phyloP scores from a whole-genome alignment of 495 filamentous ascomycete genomes.

The Schizothecium vesticola region DNA sequence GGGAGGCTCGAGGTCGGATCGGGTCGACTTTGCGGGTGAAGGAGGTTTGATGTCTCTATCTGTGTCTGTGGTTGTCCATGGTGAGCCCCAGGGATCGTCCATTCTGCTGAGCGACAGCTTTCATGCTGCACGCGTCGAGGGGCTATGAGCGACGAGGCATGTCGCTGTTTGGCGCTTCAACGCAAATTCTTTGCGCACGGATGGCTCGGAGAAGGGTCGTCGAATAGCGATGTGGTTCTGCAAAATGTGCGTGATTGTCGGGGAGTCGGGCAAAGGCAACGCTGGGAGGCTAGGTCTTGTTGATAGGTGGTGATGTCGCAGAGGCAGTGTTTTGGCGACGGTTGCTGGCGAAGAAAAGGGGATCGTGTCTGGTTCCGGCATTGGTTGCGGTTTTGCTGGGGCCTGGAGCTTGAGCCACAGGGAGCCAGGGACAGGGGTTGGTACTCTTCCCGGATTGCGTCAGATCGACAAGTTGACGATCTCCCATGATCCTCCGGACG shows the following conservation, averaged over 20 bases:
- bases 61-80: slow-evolving; percentile 39
- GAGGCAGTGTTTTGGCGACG: neutral
- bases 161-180: neutral
- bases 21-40: slow-evolving; percentile 30
- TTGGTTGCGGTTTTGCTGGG: neutral
- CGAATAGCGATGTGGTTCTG: neutral
- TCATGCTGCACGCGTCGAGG: slow-evolving; percentile 24
- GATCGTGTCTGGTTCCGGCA: neutral
- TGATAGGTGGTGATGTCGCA: neutral
- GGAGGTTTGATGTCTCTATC: slow-evolving; percentile 27
- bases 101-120: slow-evolving; percentile 32
- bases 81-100: slow-evolving; percentile 56
- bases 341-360: neutral
- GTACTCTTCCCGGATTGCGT: neutral
- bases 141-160: slow-evolving; percentile 15
- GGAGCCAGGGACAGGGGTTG: neutral
- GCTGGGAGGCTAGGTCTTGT: neutral
- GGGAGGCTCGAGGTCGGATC: slow-evolving; percentile 38
- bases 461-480: neutral
- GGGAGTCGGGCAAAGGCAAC: neutral
- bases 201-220: neutral
- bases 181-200: neutral
- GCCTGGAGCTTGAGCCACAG: neutral
- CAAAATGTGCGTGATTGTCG: neutral
- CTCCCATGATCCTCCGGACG: neutral